These are phyloP conservation scores for Aspergillus sp. DNA, from an alignment of 2,329 filamentous ascomycete species.

Conservation along the genomic window DNA sequence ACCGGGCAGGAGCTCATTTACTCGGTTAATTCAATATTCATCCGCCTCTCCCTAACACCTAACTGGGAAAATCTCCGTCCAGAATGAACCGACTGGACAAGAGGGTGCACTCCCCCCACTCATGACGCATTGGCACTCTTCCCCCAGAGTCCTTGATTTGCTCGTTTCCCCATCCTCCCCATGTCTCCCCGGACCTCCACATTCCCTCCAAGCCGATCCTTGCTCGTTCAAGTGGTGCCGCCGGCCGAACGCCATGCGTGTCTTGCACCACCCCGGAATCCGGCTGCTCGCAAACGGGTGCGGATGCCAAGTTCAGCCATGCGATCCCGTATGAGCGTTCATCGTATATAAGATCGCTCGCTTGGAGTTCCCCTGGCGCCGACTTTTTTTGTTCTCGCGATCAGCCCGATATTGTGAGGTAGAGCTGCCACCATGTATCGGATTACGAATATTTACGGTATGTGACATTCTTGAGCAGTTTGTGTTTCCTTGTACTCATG, in stretches of 20 bases:
- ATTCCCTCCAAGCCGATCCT: constrained; percentile 13
- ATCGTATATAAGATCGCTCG: constrained; percentile 4
- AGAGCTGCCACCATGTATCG: constrained; percentile 18
- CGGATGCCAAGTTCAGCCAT: neutral
- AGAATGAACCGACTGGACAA: constrained; percentile 18
- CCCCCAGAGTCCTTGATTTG: constrained; percentile 13
- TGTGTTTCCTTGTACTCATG: too few relatives aligned
- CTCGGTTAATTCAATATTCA: constrained; percentile 15
- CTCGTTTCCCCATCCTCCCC: constrained; percentile 2
- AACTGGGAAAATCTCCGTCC: constrained; percentile 14
- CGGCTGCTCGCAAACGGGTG: neutral
- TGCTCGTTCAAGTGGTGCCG: constrained; percentile 6
- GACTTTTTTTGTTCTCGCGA: neutral
- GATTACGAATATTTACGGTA: constrained; percentile 24
- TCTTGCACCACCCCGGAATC: constrained; percentile 13
- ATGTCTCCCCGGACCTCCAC: constrained; percentile 18
- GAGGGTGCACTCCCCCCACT: constrained; percentile 5
- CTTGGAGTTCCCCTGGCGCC: neutral
- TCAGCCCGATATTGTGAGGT: neutral
- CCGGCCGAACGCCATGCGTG: constrained; percentile 6
- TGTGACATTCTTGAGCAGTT: too few relatives aligned
- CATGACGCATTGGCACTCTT: constrained; percentile 8
- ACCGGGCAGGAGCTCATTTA: too few relatives aligned
- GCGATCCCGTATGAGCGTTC: neutral
- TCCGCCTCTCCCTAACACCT: constrained; percentile 1